A percentile compares a stretch with the other conserved stretches of the same genome.
These are phyloP conservation scores for Spathaspora boniae DNA, from an alignment of 805 yeast genomes.

Conservation along the genomic window DNA sequence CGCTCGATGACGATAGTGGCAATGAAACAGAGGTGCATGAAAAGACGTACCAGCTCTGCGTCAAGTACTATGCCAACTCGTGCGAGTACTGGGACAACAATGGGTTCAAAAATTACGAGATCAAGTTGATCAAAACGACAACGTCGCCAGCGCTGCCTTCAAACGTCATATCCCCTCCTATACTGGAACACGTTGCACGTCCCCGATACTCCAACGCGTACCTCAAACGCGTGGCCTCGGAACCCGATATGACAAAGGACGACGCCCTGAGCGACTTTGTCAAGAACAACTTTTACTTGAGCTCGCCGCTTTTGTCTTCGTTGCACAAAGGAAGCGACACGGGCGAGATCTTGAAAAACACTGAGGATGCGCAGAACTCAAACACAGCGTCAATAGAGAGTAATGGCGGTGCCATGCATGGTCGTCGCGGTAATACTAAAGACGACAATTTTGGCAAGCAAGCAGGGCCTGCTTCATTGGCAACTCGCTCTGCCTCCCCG, in stretches of 20 bases:
- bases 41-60: constrained; percentile 46
- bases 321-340: constrained; percentile 11
- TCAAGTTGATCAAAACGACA: constrained; percentile 36
- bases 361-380: constrained; percentile 5
- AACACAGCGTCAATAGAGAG: too few relatives aligned
- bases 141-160: too few relatives aligned
- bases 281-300: constrained; percentile 31
- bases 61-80: constrained; percentile 48
- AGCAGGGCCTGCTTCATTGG: not conserved
- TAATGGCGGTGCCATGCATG: not conserved
- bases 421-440: not conserved
- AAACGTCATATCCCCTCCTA: constrained; percentile 9
- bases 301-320: constrained; percentile 34
- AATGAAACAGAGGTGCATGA: constrained; percentile 8
- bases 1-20: constrained; percentile 6
- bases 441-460: constrained; percentile 1
- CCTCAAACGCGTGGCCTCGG: constrained; percentile 31
- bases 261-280: constrained; percentile 32
- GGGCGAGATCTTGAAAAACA: constrained; percentile 7
- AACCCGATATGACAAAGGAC: constrained; percentile 19
- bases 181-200: constrained; percentile 18
- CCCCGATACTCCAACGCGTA: constrained; percentile 41
- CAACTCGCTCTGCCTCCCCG: not conserved
- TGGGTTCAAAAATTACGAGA: constrained; percentile 50
- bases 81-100: constrained; percentile 81